Evolutionary conservation across 78 protist species (phyloP).

Genomic region (Dictyostelium purpureum): DNA sequence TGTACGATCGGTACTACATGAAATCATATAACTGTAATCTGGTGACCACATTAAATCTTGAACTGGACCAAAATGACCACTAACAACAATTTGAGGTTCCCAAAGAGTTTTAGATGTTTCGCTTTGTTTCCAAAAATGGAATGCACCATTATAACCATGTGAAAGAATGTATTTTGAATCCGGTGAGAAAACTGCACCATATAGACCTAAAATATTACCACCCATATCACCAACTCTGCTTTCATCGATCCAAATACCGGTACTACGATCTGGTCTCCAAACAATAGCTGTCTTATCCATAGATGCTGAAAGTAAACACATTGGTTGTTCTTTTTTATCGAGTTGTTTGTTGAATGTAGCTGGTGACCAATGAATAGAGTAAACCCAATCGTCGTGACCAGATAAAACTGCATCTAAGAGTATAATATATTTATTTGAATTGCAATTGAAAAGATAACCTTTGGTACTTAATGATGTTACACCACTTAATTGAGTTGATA

Average conservation of each 20-base stretch:
- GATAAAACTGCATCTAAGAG: constrained; percentile 68
- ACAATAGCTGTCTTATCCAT: constrained; percentile 81
- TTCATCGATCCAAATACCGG: constrained; percentile 82
- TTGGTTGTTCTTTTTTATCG: constrained; percentile 12
- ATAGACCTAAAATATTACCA: constrained; percentile 79
- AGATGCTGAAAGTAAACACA: constrained; percentile 67
- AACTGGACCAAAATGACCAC: constrained; percentile 81
- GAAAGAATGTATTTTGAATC: constrained; percentile 37
- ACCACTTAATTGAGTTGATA: constrained; percentile 8
- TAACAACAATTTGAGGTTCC: constrained; percentile 48
- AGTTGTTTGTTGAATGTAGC: not conserved
- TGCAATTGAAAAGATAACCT: constrained; percentile 57
- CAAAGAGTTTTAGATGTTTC: not conserved
- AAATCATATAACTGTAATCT: constrained; percentile 38
- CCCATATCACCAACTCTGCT: constrained; percentile 82
- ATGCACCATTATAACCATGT: constrained; percentile 81
- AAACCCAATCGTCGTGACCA: constrained; percentile 84
- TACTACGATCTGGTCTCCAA: constrained; percentile 62
- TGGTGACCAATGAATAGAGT: constrained; percentile 70
- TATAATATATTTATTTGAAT: not conserved
- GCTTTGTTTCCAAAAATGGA: constrained; percentile 71
- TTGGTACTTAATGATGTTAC: constrained; percentile 43
- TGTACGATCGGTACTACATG: constrained; percentile 50
- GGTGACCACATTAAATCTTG: constrained; percentile 70
- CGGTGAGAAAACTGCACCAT: constrained; percentile 64